Conservation (phyloP, 148 eudicot genomes). For the Fagopyrum esculentum region DNA sequence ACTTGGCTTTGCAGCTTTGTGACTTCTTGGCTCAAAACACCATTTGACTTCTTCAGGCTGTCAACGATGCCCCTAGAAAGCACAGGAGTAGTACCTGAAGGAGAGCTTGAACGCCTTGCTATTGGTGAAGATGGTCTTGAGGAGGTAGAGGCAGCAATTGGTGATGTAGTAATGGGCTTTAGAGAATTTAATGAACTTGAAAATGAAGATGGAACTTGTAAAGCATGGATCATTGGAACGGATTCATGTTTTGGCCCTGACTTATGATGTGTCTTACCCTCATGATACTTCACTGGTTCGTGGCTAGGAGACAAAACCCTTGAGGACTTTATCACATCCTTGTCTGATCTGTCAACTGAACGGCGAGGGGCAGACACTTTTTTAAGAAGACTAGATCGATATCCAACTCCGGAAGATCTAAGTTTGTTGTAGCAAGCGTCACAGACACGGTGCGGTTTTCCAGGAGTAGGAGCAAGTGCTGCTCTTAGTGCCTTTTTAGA, state of each 20-base stretch:
- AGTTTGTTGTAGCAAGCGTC: constrained; percentile 31
- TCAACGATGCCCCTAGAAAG: constrained; percentile 47
- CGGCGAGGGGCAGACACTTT: constrained; percentile 21
- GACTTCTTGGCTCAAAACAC: constrained; percentile 44
- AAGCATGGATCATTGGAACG: constrained; percentile 30
- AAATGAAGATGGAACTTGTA: constrained; percentile 47
- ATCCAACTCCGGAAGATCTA: constrained; percentile 22
- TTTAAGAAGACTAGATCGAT: constrained; percentile 6
- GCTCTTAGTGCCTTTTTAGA: constrained; percentile 33
- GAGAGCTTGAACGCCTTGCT: constrained; percentile 41
- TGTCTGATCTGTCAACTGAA: constrained; percentile 19
- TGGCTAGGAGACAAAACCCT: constrained; percentile 26
- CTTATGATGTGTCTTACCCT: constrained; percentile 32
- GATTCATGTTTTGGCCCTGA: constrained; percentile 19
- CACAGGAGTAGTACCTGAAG: constrained; percentile 38
- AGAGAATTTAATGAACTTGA: constrained; percentile 44
- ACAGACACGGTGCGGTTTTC: constrained; percentile 37
- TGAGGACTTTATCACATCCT: constrained; percentile 22
- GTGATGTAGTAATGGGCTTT: constrained; percentile 21
- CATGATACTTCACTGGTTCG: constrained; percentile 38
- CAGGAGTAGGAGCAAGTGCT: constrained; percentile 35
- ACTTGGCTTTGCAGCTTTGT: constrained; percentile 44
- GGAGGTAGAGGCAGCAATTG: constrained; percentile 18
- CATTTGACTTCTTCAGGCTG: constrained; percentile 44
- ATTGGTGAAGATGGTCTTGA: constrained; percentile 40